Evolutionary conservation across 768 basidiomycete genomes (phyloP).

Genomic region (Xerocomus potaroensis): DNA sequence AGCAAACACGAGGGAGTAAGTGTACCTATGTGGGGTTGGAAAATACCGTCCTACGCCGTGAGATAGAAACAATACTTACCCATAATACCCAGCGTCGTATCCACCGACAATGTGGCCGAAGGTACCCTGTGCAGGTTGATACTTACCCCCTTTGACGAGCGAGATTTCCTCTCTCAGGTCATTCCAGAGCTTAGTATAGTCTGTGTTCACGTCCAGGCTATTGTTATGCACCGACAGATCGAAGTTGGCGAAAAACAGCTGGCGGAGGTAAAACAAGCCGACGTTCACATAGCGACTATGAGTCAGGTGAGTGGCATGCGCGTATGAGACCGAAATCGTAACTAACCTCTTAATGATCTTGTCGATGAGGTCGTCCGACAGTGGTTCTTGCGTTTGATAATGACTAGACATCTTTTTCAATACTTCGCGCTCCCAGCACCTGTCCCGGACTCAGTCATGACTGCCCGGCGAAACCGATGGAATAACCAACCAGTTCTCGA

Average conservation of each 20-base stretch:
- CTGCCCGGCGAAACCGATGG: not conserved
- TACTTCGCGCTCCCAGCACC: slow-evolving; percentile 82
- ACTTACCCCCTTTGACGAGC: slow-evolving; percentile 56
- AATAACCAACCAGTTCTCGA: slow-evolving; percentile 72
- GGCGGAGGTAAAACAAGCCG: slow-evolving; percentile 64
- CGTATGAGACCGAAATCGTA: not conserved
- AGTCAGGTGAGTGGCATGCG: not conserved
- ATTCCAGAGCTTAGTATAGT: slow-evolving; percentile 82
- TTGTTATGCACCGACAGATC: slow-evolving; percentile 25
- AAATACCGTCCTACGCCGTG: no score
- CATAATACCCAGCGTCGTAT: slow-evolving; percentile 66
- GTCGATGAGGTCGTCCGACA: slow-evolving; percentile 64
- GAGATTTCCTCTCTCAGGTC: slow-evolving; percentile 64
- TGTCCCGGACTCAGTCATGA: slow-evolving; percentile 15
- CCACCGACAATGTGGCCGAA: slow-evolving; percentile 79
- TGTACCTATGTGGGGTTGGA: slow-evolving; percentile 40
- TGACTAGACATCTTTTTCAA: slow-evolving; percentile 76
- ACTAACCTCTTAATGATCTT: slow-evolving; percentile 74
- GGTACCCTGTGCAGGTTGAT: slow-evolving; percentile 62
- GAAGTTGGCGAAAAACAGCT: slow-evolving; percentile 66
- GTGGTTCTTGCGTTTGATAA: slow-evolving; percentile 66
- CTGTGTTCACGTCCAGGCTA: slow-evolving; percentile 47
- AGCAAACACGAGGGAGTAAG: slow-evolving; percentile 66
- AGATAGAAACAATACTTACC: slow-evolving; percentile 30
- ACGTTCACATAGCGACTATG: slow-evolving; percentile 72